Evolutionary conservation across 495 filamentous ascomycete genomes (phyloP).

Genomic region (Penicillium desertorum): DNA sequence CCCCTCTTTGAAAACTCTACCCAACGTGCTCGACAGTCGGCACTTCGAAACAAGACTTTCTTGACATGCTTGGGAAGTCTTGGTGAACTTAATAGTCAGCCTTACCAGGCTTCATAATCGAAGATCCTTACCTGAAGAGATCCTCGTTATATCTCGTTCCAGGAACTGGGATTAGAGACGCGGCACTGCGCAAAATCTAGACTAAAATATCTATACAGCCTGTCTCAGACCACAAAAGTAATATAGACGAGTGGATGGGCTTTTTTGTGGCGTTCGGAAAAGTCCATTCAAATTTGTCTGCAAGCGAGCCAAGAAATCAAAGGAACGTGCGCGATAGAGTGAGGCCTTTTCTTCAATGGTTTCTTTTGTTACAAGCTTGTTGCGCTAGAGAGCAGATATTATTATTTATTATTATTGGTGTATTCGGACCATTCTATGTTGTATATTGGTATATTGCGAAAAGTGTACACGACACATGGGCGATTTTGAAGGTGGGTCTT

Average conservation of each 20-base stretch:
- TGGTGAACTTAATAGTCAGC: neutral
- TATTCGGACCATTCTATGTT: neutral
- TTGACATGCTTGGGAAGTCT: neutral
- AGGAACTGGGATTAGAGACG: neutral
- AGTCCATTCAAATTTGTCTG: neutral
- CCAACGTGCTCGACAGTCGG: neutral
- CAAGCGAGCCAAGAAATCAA: conserved; percentile 11
- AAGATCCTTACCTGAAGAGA: conserved; percentile 1
- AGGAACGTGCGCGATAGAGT: conserved; percentile 2
- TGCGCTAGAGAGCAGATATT: conserved; percentile 1
- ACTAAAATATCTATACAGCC: neutral
- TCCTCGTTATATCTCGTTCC: neutral
- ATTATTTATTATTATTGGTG: neutral
- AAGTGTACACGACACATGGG: neutral
- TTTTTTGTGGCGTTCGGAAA: neutral
- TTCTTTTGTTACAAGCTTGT: neutral
- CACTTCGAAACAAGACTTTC: conserved; percentile 1
- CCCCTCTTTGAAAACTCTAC: conserved; percentile 12
- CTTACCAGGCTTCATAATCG: neutral
- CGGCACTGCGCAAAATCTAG: neutral
- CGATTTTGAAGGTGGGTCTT: conserved; percentile 4
- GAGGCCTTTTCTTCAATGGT: neutral
- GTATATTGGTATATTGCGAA: neutral
- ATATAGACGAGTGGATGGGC: neutral
- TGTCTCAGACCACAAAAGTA: neutral